Evolutionary conservation across 73 alveolate species (phyloP).

Genomic region (Tetrahymena thermophila): DNA sequence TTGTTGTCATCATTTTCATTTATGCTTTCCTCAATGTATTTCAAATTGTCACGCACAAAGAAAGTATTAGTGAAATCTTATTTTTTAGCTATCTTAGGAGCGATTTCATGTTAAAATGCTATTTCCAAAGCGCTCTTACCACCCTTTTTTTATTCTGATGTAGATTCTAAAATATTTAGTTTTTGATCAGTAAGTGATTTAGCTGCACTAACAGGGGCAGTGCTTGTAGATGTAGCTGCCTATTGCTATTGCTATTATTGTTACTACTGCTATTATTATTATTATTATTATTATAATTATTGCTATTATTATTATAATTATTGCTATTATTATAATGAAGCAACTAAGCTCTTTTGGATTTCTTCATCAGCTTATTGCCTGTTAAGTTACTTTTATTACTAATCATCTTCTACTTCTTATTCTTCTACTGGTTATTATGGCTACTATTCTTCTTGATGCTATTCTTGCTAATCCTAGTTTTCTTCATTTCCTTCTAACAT

Average conservation of each 20-base stretch:
- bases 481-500: not conserved
- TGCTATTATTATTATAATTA: not conserved
- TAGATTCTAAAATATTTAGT: not conserved
- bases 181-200: not conserved
- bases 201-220: not conserved
- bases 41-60: not conserved
- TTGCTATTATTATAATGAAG: not conserved
- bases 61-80: not conserved
- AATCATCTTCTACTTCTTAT: not conserved
- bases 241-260: not conserved
- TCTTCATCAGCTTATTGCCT: not conserved
- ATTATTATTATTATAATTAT: no score
- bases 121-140: not conserved
- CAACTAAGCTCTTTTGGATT: not conserved
- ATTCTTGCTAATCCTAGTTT: not conserved
- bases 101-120: not conserved
- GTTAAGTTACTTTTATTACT: not conserved
- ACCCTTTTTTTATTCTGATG: not conserved
- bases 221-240: not conserved
- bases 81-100: not conserved
- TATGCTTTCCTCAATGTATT: slow-evolving; percentile 12
- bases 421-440: not conserved
- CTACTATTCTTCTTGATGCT: not conserved
- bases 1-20: slow-evolving; percentile 16
- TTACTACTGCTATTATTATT: not conserved